These are phyloP conservation scores for Penicillium sp. DNA, from an alignment of 2,329 filamentous ascomycete genomes.

Conservation along the genomic window DNA sequence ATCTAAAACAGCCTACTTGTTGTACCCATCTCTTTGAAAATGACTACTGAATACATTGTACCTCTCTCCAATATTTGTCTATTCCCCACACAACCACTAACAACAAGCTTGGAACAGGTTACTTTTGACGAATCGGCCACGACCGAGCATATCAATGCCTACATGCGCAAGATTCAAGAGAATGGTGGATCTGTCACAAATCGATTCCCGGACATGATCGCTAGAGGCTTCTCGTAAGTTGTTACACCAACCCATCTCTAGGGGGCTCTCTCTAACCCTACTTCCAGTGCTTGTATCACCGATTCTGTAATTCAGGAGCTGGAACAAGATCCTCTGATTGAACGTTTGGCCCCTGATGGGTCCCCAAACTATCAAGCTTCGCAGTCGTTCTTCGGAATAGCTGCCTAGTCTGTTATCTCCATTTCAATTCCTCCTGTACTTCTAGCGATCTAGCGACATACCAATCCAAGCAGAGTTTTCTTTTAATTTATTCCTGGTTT, in stretches of 20 bases:
- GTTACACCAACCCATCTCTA: not conserved
- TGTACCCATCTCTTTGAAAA: not conserved
- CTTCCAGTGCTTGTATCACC: not conserved
- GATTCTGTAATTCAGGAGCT: not conserved
- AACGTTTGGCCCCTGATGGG: not conserved
- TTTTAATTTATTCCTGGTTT: not conserved
- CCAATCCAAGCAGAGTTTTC: not conserved
- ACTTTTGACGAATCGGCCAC: conserved; percentile 7
- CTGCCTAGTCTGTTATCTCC: not conserved
- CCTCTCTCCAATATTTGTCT: not conserved
- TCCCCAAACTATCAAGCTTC: not conserved
- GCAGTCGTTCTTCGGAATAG: not conserved
- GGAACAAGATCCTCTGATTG: not conserved
- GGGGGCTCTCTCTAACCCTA: not conserved
- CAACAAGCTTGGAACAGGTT: not conserved
- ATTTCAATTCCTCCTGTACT: not conserved
- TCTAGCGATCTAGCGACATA: not conserved
- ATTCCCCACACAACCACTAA: not conserved
- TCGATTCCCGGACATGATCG: not conserved
- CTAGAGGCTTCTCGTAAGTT: not conserved
- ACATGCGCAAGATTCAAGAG: not conserved
- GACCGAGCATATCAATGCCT: conserved; percentile 5
- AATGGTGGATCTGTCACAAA: not conserved
- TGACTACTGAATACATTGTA: conserved; percentile 1
- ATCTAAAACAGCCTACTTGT: not conserved